Conservation (phyloP, 768 basidiomycete species). For the Dacryopinax primogenitus region DNA sequence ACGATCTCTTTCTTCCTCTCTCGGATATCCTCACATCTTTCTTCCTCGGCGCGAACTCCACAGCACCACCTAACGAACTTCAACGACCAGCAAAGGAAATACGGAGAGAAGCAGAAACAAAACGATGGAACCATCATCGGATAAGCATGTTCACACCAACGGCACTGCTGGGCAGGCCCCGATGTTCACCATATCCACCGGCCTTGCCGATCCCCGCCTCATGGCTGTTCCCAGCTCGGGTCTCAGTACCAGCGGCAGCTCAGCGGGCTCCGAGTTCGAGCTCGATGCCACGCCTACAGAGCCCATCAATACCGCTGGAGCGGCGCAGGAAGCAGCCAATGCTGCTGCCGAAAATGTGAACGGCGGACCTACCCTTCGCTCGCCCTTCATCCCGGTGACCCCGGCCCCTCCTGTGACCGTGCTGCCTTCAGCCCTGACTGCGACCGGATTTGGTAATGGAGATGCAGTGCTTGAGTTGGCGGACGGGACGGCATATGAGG, state of each 20-base stretch:
- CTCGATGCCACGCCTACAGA: neutral
- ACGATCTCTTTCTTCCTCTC: no score
- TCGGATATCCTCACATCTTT: no score
- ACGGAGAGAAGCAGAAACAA: no score
- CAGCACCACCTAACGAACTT: no score
- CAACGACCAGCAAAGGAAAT: no score
- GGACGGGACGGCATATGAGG: conserved; percentile 78
- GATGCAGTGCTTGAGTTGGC: conserved; percentile 77
- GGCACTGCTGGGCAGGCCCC: neutral
- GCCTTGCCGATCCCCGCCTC: neutral
- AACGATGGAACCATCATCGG: neutral
- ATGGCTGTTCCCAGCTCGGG: neutral
- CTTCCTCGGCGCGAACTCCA: no score
- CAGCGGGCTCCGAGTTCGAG: neutral
- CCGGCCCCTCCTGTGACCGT: conserved; percentile 5
- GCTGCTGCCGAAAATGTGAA: no score
- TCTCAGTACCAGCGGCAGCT: neutral
- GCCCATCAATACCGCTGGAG: neutral
- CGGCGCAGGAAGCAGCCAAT: neutral
- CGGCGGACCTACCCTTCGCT: neutral
- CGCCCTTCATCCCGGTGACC: neutral
- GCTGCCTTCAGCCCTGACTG: neutral
- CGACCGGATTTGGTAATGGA: neutral
- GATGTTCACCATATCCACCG: conserved; percentile 4
- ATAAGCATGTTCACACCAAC: neutral